phyloP scores from a whole-genome alignment of 257 asterid genomes.

The Primulina huaijiensis region DNA sequence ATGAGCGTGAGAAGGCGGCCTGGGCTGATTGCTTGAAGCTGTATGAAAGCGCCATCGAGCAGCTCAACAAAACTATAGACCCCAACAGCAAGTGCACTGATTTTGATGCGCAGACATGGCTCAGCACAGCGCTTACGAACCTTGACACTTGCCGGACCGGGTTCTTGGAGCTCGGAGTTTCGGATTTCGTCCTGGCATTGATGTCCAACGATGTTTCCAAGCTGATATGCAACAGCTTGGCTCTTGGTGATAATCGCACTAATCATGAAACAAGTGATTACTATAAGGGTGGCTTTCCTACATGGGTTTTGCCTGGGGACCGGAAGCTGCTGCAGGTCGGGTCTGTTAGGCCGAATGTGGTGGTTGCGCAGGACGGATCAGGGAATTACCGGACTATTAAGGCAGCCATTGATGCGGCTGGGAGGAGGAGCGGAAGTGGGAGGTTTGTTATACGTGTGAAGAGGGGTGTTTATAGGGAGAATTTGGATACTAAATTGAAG shows the following conservation, averaged over 20 bases:
- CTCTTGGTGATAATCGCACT: slow-evolving; percentile 35
- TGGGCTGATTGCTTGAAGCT: slow-evolving; percentile 72
- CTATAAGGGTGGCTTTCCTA: slow-evolving; percentile 31
- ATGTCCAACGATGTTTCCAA: slow-evolving; percentile 53
- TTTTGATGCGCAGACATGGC: slow-evolving; percentile 70
- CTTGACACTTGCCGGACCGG: slow-evolving; percentile 69
- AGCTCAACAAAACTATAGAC: slow-evolving; percentile 57
- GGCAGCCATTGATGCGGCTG: slow-evolving; percentile 49
- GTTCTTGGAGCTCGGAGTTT: slow-evolving; percentile 51
- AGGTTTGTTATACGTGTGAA: slow-evolving; percentile 49
- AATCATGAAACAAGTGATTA: slow-evolving; percentile 13
- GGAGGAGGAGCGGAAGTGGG: slow-evolving; percentile 32
- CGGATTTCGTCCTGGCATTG: slow-evolving; percentile 41
- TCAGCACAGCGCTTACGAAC: slow-evolving; percentile 69
- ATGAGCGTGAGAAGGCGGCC: slow-evolving; percentile 53
- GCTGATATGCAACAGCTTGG: slow-evolving; percentile 59
- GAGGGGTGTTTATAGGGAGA: slow-evolving; percentile 51
- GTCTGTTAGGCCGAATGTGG: slow-evolving; percentile 28
- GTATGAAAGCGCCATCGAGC: slow-evolving; percentile 40
- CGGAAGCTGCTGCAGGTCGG: slow-evolving; percentile 36
- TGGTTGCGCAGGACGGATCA: slow-evolving; percentile 63
- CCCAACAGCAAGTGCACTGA: slow-evolving; percentile 40
- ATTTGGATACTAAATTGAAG: slow-evolving; percentile 38
- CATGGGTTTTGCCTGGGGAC: slow-evolving; percentile 40
- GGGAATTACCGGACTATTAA: slow-evolving; percentile 38